Percentiles rank a stretch among this genome's conserved stretches.
These are phyloP conservation scores for Sporothrix curviconia DNA, from an alignment of 2,329 filamentous ascomycete species.

Conservation along the genomic window DNA sequence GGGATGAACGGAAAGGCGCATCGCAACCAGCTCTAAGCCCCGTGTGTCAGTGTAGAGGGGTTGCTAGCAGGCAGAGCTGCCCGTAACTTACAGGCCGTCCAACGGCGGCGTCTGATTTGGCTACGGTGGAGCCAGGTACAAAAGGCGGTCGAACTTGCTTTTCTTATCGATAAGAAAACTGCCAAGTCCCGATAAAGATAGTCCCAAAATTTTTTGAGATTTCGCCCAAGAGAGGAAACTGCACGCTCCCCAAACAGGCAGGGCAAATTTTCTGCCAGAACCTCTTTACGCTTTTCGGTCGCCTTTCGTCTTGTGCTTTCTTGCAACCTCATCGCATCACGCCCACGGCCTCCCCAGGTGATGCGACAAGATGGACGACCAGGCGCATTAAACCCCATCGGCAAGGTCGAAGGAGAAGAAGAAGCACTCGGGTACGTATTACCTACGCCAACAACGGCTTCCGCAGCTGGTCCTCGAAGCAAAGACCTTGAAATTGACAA, in stretches of 20 bases:
- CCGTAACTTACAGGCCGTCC: neutral
- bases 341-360: neutral
- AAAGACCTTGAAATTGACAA: neutral
- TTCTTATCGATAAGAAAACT: conserved; percentile 14
- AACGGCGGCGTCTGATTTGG: neutral
- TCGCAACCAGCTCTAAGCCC: neutral
- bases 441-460: too few species aligned
- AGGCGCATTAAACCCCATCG: conserved; percentile 80
- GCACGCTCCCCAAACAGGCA: neutral
- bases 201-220: conserved; percentile 12
- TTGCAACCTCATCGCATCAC: conserved; percentile 6
- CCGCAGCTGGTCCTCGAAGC: neutral
- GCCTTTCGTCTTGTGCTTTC: neutral
- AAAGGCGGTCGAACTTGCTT: conserved; percentile 4
- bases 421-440: conserved; percentile 50
- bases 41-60: neutral
- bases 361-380: conserved; percentile 64
- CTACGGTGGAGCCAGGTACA: neutral
- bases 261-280: conserved; percentile 15
- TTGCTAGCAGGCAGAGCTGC: neutral
- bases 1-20: neutral
- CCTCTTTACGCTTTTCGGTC: neutral
- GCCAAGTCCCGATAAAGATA: conserved; percentile 15
- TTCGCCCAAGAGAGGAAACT: neutral
- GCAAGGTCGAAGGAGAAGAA: conserved; percentile 87